Evolutionary conservation across 352 stramenopile genomes (phyloP).

Genomic region (Globisporangium nunn): DNA sequence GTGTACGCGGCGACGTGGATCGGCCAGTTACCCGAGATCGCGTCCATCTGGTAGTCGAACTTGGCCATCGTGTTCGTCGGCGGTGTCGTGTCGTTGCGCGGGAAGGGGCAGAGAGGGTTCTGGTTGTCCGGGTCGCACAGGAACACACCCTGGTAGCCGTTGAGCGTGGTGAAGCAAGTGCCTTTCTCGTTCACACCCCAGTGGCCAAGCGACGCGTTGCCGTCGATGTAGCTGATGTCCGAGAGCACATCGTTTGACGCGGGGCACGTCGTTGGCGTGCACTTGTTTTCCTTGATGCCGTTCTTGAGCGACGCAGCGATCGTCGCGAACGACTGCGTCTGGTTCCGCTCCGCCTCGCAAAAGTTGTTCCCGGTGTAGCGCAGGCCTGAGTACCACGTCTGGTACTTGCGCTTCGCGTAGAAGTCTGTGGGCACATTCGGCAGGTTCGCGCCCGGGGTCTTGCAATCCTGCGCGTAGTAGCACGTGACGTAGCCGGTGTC

Average conservation of each 20-base stretch:
- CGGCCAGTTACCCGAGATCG: constrained; percentile 59
- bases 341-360: constrained; percentile 22
- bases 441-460: constrained; percentile 43
- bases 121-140: constrained; percentile 59
- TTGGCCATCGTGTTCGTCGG: constrained; percentile 51
- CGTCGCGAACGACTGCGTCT: constrained; percentile 37
- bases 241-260: constrained; percentile 43
- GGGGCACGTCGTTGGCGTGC: constrained; percentile 33
- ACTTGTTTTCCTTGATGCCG: constrained; percentile 45
- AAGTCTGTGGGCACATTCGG: constrained; percentile 40
- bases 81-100: constrained; percentile 34
- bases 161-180: constrained; percentile 52
- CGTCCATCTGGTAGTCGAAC: constrained; percentile 75
- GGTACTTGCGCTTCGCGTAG: constrained; percentile 29
- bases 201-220: constrained; percentile 21
- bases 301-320: constrained; percentile 32
- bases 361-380: constrained; percentile 55
- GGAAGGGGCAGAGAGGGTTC: constrained; percentile 32
- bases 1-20: constrained; percentile 63
- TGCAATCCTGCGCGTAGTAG: constrained; percentile 34
- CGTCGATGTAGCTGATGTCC: constrained; percentile 50
- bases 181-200: constrained; percentile 71
- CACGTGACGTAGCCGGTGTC: constrained; percentile 23
- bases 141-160: constrained; percentile 57
- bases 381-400: constrained; percentile 51